phyloP scores from a whole-genome alignment of 345 rosid species.

The Rhizophora mangle region DNA sequence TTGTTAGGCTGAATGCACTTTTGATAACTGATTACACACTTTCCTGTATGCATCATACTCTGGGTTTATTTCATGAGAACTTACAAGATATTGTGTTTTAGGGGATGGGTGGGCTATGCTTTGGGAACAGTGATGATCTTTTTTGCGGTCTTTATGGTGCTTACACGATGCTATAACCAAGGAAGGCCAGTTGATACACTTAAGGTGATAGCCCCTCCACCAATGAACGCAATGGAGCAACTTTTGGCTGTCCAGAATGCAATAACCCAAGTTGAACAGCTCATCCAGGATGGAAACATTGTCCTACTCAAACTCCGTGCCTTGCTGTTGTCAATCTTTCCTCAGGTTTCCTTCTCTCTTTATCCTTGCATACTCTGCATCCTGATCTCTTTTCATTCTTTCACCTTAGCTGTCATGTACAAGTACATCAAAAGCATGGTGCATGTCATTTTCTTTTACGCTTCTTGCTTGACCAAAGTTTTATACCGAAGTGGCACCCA shows the following conservation, averaged over 20 bases:
- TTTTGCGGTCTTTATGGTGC: slow-evolving; percentile 61
- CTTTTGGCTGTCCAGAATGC: slow-evolving; percentile 90
- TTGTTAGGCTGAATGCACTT: background rate
- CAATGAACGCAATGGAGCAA: slow-evolving; percentile 91
- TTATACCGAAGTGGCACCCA: background rate
- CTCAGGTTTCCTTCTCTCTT: slow-evolving; percentile 47
- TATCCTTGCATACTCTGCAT: background rate
- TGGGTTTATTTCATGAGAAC: background rate
- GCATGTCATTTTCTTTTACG: background rate
- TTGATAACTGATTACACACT: background rate
- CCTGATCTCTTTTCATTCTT: background rate
- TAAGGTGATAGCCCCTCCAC: slow-evolving; percentile 77
- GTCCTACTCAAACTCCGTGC: slow-evolving; percentile 86
- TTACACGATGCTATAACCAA: slow-evolving; percentile 55
- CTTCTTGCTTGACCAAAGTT: background rate
- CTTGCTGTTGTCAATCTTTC: slow-evolving; percentile 61
- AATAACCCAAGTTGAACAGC: slow-evolving; percentile 67
- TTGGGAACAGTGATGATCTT: slow-evolving; percentile 41
- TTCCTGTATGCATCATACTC: background rate
- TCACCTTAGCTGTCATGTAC: background rate
- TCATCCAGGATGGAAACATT: slow-evolving; percentile 80
- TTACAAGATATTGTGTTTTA: slow-evolving; percentile 21
- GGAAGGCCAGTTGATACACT: slow-evolving; percentile 53
- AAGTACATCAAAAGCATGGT: background rate
- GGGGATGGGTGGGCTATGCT: slow-evolving; percentile 73